A percentile compares a stretch with the other conserved stretches of the same genome.
phyloP scores from a whole-genome alignment of 1,284 basidiomycete species.

The Macrocybe sp. region DNA sequence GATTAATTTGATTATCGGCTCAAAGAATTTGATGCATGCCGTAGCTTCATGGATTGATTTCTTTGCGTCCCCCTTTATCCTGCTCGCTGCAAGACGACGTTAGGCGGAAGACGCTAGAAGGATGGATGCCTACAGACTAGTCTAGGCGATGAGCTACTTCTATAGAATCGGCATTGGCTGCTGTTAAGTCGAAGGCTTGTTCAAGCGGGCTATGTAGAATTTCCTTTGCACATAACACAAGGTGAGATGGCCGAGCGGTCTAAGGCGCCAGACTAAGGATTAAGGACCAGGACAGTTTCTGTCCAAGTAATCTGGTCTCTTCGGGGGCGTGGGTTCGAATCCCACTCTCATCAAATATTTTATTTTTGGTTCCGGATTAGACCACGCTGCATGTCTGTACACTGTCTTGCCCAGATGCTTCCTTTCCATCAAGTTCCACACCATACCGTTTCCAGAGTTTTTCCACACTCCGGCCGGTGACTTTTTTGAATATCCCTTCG shows the following conservation, averaged over 20 bases:
- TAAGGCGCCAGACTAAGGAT: constrained; percentile 75
- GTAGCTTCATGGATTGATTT: too few relatives aligned
- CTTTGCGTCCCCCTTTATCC: too few relatives aligned
- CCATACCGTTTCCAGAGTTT: constrained; percentile 56
- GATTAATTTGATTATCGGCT: too few relatives aligned
- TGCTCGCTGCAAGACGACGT: too few relatives aligned
- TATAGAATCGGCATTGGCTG: too few relatives aligned
- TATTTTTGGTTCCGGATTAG: constrained; percentile 8
- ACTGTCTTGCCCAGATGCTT: constrained; percentile 1
- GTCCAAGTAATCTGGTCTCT: constrained; percentile 39
- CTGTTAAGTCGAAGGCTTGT: too few relatives aligned
- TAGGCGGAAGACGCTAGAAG: too few relatives aligned
- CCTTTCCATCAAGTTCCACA: constrained; percentile 10
- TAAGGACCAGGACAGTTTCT: constrained; percentile 28
- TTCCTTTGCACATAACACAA: too few relatives aligned
- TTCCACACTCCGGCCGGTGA: constrained; percentile 46
- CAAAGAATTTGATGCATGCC: too few relatives aligned
- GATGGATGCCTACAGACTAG: too few relatives aligned
- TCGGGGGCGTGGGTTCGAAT: constrained; percentile 68
- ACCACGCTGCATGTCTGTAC: constrained; percentile 1
- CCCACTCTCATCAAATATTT: constrained; percentile 47
- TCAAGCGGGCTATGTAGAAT: too few relatives aligned
- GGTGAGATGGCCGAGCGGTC: constrained; percentile 77
- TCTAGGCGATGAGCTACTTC: too few relatives aligned
- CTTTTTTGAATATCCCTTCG: constrained; percentile 43